These are phyloP conservation scores for Allium fistulosum DNA, from an alignment of 106 monocot genomes.

Conservation along the genomic window DNA sequence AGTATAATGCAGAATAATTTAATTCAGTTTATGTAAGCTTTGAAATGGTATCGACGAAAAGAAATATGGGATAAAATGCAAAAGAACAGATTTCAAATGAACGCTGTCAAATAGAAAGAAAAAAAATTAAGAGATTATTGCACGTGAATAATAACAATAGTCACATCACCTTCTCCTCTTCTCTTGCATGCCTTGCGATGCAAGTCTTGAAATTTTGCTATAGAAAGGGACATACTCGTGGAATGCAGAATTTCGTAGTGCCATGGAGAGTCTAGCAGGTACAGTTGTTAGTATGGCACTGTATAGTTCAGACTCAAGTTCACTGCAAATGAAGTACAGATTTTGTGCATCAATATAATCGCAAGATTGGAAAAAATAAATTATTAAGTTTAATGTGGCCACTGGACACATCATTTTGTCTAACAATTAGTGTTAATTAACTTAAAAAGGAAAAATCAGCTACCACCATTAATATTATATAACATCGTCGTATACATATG, in stretches of 20 bases:
- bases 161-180: slow-evolving; percentile 34
- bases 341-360: too few relatives aligned
- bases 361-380: background rate
- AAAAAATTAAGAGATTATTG: background rate
- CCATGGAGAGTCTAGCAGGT: slow-evolving; percentile 48
- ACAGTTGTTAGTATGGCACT: slow-evolving; percentile 40
- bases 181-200: slow-evolving; percentile 22
- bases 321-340: slow-evolving; percentile 24
- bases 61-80: background rate
- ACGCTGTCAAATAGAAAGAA: background rate
- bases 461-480: background rate
- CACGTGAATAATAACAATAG: background rate
- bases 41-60: background rate
- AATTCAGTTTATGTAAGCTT: background rate
- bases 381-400: background rate
- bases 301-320: slow-evolving; percentile 23
- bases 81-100: background rate
- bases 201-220: slow-evolving; percentile 64
- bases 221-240: slow-evolving; percentile 72
- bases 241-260: slow-evolving; percentile 60
- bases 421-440: background rate
- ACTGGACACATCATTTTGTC: too few relatives aligned
- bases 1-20: background rate
- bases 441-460: background rate
- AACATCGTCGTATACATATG: background rate